These are phyloP conservation scores for Nannizziopsis arthrosporioides DNA, from an alignment of 2,329 filamentous ascomycete species.

Conservation along the genomic window DNA sequence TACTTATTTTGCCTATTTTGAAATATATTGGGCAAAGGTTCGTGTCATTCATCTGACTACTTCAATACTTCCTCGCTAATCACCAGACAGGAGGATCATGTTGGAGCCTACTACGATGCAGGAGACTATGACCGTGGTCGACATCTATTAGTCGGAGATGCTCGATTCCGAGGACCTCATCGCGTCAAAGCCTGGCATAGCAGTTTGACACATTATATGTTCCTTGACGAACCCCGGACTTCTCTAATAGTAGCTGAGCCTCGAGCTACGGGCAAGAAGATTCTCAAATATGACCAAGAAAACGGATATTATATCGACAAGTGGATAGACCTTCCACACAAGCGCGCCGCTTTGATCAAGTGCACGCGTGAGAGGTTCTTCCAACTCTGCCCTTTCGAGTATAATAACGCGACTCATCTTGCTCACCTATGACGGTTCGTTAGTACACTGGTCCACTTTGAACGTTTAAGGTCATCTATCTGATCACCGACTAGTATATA, in stretches of 20 bases:
- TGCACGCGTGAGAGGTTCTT: conserved; percentile 59
- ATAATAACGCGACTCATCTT: background rate
- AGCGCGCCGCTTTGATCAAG: conserved; percentile 55
- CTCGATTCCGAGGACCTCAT: conserved; percentile 43
- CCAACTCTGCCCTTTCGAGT: conserved; percentile 42
- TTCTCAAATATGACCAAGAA: conserved; percentile 62
- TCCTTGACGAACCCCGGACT: conserved; percentile 48
- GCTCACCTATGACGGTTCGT: too few species aligned
- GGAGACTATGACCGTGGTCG: conserved; percentile 48
- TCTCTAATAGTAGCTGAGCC: conserved; percentile 51
- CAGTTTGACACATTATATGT: conserved; percentile 48
- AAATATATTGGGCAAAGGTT: conserved; percentile 66
- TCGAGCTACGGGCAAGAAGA: conserved; percentile 56
- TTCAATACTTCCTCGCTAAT: conserved; percentile 6
- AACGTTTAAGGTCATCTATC: too few species aligned
- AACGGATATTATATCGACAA: conserved; percentile 63
- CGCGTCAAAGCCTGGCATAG: conserved; percentile 49
- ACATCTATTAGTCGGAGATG: conserved; percentile 49
- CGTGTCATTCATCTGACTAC: conserved; percentile 12
- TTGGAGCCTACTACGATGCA: conserved; percentile 47
- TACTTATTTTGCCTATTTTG: conserved; percentile 62
- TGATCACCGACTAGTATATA: too few species aligned
- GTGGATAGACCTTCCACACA: conserved; percentile 60
- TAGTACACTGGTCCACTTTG: too few species aligned
- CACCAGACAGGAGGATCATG: conserved; percentile 43